phyloP scores from a whole-genome alignment of 192 early-diverging fungal genomes.

The Phlyctochytrium bullatum region DNA sequence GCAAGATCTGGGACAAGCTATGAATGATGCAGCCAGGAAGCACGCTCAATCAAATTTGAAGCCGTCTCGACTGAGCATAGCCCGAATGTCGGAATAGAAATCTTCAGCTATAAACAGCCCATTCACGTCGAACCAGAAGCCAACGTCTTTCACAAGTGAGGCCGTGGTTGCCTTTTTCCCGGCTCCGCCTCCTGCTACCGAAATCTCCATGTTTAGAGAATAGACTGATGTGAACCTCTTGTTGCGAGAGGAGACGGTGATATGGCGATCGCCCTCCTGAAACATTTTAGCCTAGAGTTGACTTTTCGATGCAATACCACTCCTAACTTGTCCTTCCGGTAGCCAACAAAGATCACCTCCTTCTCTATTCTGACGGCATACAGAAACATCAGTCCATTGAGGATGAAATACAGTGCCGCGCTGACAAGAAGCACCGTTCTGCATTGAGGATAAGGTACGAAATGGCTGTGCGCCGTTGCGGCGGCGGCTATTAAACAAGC shows the following conservation, averaged over 20 bases:
- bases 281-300: not conserved
- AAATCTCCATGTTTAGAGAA: constrained; percentile 17
- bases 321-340: constrained; percentile 26
- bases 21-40: too few relatives aligned
- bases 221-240: constrained; percentile 30
- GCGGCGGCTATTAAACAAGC: constrained; percentile 71
- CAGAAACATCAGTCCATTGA: constrained; percentile 35
- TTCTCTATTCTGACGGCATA: constrained; percentile 35
- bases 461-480: constrained; percentile 41
- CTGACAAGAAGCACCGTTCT: constrained; percentile 33
- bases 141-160: constrained; percentile 26
- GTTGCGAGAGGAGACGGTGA: constrained; percentile 23
- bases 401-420: constrained; percentile 33
- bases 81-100: constrained; percentile 26
- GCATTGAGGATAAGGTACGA: constrained; percentile 41
- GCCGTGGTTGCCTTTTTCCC: constrained; percentile 4
- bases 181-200: not conserved
- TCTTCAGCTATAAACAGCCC: constrained; percentile 29
- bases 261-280: constrained; percentile 26
- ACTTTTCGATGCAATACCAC: constrained; percentile 14
- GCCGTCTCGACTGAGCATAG: too few relatives aligned
- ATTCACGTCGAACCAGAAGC: constrained; percentile 40
- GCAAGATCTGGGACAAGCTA: too few relatives aligned
- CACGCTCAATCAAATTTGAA: too few relatives aligned
- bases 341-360: constrained; percentile 42